Evolutionary conservation across 768 basidiomycete genomes (phyloP).

Genomic region (Rhodosporidiobolus odoratus): DNA sequence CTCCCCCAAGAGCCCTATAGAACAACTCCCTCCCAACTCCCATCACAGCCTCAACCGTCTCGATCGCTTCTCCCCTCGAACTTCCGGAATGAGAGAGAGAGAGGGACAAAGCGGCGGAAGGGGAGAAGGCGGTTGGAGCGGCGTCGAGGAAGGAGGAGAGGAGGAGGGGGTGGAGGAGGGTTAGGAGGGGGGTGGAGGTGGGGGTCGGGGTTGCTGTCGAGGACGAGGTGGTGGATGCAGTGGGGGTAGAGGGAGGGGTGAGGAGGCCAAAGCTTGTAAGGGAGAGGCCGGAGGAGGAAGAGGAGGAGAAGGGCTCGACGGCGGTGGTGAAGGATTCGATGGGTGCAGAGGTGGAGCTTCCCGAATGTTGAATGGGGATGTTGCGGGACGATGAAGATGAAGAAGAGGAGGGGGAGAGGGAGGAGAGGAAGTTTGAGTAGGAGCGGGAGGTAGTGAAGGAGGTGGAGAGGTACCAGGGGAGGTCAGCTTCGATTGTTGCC

Average conservation of each 20-base stretch:
- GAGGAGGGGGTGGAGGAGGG: constrained; percentile 69
- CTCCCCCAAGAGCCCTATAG: constrained; percentile 50
- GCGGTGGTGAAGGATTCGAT: neutral
- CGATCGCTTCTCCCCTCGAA: constrained; percentile 1
- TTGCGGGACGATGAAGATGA: neutral
- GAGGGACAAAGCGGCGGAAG: constrained; percentile 45
- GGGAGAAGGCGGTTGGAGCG: constrained; percentile 74
- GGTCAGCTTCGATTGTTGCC: constrained; percentile 43
- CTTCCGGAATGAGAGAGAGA: constrained; percentile 10
- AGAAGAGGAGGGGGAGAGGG: constrained; percentile 5
- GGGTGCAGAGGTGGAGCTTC: neutral
- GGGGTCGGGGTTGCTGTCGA: constrained; percentile 42
- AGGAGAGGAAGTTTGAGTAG: constrained; percentile 46
- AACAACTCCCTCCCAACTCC: constrained; percentile 62
- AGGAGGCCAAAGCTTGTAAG: constrained; percentile 1
- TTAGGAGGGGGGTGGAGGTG: constrained; percentile 44
- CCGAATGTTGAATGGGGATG: neutral
- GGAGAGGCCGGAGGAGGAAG: constrained; percentile 2
- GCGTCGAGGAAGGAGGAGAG: constrained; percentile 80
- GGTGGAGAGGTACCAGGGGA: constrained; percentile 62
- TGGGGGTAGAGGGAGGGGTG: neutral
- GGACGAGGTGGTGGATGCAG: constrained; percentile 66
- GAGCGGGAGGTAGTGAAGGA: constrained; percentile 57
- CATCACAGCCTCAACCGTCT: constrained; percentile 53
- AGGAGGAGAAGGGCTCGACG: constrained; percentile 16